A percentile compares a stretch with the other conserved stretches of the same genome.
These are phyloP conservation scores for Coccomyxa sp. DNA, from an alignment of 139 green algal genomes.

Conservation along the genomic window DNA sequence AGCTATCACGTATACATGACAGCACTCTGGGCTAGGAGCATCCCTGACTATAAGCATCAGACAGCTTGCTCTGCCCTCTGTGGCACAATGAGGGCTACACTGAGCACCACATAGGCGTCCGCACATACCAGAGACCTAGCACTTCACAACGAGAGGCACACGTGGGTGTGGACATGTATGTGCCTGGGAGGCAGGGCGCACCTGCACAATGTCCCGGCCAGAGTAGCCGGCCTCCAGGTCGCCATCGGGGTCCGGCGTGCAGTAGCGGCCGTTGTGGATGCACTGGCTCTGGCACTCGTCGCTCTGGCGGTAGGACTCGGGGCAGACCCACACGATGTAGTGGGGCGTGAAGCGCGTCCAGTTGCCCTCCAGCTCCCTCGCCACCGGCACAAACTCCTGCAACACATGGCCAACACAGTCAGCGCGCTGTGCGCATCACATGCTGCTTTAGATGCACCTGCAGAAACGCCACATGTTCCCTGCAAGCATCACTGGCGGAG, in stretches of 20 bases:
- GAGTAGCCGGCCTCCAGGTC: slow-evolving; percentile 52
- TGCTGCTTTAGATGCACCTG: neutral
- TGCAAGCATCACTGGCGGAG: neutral
- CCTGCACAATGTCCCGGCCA: slow-evolving; percentile 64
- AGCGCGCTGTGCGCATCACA: neutral
- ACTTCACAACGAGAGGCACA: no score
- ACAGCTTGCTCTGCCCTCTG: no score
- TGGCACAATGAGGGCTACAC: no score
- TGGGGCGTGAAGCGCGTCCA: slow-evolving; percentile 84
- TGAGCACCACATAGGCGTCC: no score
- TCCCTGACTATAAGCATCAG: no score
- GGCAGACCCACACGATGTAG: slow-evolving; percentile 87
- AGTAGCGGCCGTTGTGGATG: slow-evolving; percentile 82
- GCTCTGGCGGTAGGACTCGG: slow-evolving; percentile 34
- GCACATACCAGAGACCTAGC: no score
- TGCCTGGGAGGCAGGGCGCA: slow-evolving; percentile 8
- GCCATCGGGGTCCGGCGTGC: slow-evolving; percentile 73
- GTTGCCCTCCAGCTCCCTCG: slow-evolving; percentile 55
- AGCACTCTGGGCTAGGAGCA: no score
- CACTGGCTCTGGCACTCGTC: slow-evolving; percentile 77
- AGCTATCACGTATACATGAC: no score
- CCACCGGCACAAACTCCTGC: slow-evolving; percentile 53
- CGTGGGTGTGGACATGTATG: no score
- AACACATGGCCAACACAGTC: neutral
- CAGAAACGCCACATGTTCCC: neutral